These are phyloP conservation scores for Huntiella savannae DNA, from an alignment of 2,329 filamentous ascomycete genomes.

Conservation along the genomic window DNA sequence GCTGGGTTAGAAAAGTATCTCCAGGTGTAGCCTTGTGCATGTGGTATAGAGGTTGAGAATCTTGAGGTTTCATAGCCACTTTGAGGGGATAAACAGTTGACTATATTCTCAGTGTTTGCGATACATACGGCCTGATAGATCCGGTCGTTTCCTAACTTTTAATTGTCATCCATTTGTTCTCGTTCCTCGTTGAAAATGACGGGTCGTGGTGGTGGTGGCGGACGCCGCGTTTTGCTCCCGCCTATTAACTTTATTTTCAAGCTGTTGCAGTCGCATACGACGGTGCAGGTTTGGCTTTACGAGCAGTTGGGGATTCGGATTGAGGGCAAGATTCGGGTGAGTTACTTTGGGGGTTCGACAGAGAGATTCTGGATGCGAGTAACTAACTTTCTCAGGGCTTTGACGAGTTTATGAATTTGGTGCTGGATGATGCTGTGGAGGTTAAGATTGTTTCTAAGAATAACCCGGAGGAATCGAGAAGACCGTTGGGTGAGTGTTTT, in stretches of 20 bases:
- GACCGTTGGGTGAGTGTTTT: slow-evolving; percentile 47
- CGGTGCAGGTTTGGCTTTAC: slow-evolving; percentile 89
- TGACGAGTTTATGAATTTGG: slow-evolving; percentile 98
- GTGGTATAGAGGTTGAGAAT: too few relatives aligned
- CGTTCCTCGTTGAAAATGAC: slow-evolving; percentile 25
- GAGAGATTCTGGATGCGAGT: background rate
- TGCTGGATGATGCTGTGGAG: slow-evolving; percentile 87
- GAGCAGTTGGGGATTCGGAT: slow-evolving; percentile 89
- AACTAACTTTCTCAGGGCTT: slow-evolving; percentile 49
- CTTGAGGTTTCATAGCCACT: too few relatives aligned
- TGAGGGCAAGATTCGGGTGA: slow-evolving; percentile 84
- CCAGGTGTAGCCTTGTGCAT: too few relatives aligned
- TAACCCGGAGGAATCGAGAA: slow-evolving; percentile 54
- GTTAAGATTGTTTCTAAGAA: slow-evolving; percentile 71
- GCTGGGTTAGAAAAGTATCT: too few relatives aligned
- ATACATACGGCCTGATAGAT: too few relatives aligned
- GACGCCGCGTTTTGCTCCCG: slow-evolving; percentile 36
- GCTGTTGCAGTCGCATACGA: slow-evolving; percentile 62
- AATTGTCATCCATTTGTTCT: background rate
- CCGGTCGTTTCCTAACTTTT: too few relatives aligned
- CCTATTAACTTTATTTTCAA: slow-evolving; percentile 46
- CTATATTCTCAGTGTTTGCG: too few relatives aligned
- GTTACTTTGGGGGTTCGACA: slow-evolving; percentile 22
- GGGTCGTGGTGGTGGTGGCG: slow-evolving; percentile 39
- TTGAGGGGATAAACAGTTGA: too few relatives aligned